phyloP scores from a whole-genome alignment of 495 filamentous ascomycete species.

The Cercophora sp. region DNA sequence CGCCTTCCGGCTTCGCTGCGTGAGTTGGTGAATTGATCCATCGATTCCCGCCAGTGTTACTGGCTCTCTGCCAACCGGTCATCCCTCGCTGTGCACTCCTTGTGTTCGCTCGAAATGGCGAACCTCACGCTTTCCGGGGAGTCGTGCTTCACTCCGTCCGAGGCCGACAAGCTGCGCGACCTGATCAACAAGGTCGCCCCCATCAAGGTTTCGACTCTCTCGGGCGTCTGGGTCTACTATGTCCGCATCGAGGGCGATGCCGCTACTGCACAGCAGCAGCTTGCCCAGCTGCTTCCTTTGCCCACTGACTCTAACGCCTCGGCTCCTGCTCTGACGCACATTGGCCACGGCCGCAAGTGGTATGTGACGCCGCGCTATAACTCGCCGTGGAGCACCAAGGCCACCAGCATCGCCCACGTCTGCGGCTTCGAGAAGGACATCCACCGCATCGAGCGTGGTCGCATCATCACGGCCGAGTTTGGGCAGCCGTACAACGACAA shows the following conservation, averaged over 20 bases:
- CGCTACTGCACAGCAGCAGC: constrained; percentile 30
- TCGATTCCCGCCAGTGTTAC: neutral
- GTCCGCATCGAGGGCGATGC: constrained; percentile 36
- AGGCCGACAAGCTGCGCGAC: constrained; percentile 46
- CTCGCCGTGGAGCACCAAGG: constrained; percentile 96
- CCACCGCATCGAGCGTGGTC: constrained; percentile 82
- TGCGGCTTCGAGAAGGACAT: constrained; percentile 72
- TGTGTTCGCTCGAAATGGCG: constrained; percentile 19
- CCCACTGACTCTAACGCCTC: constrained; percentile 10
- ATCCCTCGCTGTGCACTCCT: neutral
- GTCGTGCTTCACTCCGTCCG: constrained; percentile 48
- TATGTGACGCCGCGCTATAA: constrained; percentile 84
- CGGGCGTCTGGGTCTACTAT: constrained; percentile 52
- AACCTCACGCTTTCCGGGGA: constrained; percentile 41
- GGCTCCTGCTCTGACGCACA: constrained; percentile 23
- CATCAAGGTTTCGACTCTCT: constrained; percentile 38
- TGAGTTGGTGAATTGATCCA: neutral
- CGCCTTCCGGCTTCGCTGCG: constrained; percentile 13
- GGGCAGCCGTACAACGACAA: constrained; percentile 44
- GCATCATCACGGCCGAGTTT: constrained; percentile 63
- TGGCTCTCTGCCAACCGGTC: constrained; percentile 9
- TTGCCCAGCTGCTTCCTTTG: constrained; percentile 41
- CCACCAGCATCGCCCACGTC: constrained; percentile 89
- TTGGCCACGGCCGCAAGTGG: constrained; percentile 36
- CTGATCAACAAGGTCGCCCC: constrained; percentile 42